phyloP scores from a whole-genome alignment of 805 yeast species.

The Suhomyces sp. region DNA sequence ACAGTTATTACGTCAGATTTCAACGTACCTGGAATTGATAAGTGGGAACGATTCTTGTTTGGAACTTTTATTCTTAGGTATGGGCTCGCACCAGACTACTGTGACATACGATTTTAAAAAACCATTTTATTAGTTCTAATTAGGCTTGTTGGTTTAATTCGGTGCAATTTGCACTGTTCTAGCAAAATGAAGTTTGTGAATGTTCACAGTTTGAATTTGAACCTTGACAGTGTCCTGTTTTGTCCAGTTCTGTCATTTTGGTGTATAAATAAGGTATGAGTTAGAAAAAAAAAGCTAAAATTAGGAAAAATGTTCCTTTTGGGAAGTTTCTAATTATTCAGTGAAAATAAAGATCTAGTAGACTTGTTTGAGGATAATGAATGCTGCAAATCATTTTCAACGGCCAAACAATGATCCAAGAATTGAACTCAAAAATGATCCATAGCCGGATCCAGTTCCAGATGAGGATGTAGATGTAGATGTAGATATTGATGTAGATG shows the following conservation, averaged over 20 bases:
- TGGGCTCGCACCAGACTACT: background rate
- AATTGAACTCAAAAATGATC: background rate
- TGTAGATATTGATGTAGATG: background rate
- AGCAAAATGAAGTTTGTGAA: background rate
- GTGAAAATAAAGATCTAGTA: background rate
- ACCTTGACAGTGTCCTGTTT: background rate
- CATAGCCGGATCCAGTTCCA: background rate
- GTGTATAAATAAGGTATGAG: background rate
- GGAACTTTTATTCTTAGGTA: no score
- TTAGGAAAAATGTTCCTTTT: background rate
- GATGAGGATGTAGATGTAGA: background rate
- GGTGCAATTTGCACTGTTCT: background rate
- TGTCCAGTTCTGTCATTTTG: background rate
- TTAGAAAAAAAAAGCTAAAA: background rate
- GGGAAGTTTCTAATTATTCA: background rate
- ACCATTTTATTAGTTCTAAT: background rate
- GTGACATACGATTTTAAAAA: background rate
- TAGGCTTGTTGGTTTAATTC: background rate
- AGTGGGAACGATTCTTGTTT: no score
- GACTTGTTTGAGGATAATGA: background rate
- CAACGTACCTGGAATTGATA: no score
- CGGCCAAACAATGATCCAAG: background rate
- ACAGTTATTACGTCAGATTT: no score
- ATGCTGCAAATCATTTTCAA: background rate
- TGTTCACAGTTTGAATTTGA: background rate